phyloP scores from a whole-genome alignment of 2,329 filamentous ascomycete species.

The Phialophora chinensis region DNA sequence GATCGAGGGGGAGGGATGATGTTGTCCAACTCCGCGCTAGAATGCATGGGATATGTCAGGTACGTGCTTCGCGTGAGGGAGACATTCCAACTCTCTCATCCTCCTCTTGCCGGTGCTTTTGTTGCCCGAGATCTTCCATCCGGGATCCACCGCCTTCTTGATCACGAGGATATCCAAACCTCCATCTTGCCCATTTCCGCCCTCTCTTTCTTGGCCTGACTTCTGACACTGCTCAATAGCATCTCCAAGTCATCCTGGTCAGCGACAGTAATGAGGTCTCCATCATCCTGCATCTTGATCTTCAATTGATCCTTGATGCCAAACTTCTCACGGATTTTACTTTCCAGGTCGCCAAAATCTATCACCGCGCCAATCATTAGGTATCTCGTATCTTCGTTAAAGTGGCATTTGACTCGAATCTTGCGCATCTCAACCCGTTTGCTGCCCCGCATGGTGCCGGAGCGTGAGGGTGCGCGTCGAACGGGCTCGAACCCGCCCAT shows the following conservation, averaged over 20 bases:
- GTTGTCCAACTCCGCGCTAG: conserved; percentile 22
- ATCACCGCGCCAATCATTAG: conserved; percentile 73
- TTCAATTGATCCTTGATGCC: conserved; percentile 66
- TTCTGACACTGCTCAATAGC: conserved; percentile 73
- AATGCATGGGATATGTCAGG: conserved; percentile 6
- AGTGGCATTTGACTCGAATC: conserved; percentile 90
- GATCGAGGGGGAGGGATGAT: conserved; percentile 6
- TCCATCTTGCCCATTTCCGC: conserved; percentile 92
- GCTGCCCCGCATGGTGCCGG: conserved; percentile 26
- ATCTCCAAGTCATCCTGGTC: conserved; percentile 96
- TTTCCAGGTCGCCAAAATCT: conserved; percentile 77
- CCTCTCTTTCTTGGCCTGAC: conserved; percentile 72
- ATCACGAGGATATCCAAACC: conserved; percentile 62
- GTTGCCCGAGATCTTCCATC: neutral
- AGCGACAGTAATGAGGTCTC: conserved; percentile 95
- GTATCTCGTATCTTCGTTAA: conserved; percentile 83
- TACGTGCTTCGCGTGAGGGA: neutral
- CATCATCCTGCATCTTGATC: conserved; percentile 87
- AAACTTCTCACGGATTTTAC: conserved; percentile 86
- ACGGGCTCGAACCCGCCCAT: conserved; percentile 37
- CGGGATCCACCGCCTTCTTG: neutral
- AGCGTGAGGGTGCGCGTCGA: conserved; percentile 22
- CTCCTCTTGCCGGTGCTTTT: neutral
- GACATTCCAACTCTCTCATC: neutral
- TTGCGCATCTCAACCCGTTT: conserved; percentile 70